Evolutionary conservation across 75 land plant species (phyloP).

Genomic region (Selaginella moellendorffii): DNA sequence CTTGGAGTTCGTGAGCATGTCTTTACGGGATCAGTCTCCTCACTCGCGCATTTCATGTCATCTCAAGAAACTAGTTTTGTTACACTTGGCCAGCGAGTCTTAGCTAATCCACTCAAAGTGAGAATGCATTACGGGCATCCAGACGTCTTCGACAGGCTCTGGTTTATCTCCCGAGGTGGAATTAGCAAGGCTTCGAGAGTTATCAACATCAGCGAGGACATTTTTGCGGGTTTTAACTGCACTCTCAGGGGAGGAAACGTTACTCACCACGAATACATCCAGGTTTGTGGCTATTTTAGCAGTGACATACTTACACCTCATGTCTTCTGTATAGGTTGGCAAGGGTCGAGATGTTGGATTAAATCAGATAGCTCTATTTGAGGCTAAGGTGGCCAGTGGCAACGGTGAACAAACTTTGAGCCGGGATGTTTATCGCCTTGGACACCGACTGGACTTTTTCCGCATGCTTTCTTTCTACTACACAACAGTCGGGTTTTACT

Average conservation of each 20-base stretch:
- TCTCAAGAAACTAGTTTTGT: constrained; percentile 94
- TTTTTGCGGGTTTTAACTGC: constrained; percentile 85
- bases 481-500: constrained; percentile 79
- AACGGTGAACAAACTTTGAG: constrained; percentile 88
- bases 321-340: constrained; percentile 18
- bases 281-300: constrained; percentile 13
- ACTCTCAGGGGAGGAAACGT: constrained; percentile 86
- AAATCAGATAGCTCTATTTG: constrained; percentile 81
- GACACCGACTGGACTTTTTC: constrained; percentile 80
- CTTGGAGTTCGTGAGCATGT: constrained; percentile 88
- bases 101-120: constrained; percentile 76
- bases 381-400: constrained; percentile 89
- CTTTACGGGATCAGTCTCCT: constrained; percentile 90
- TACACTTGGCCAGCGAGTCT: constrained; percentile 87
- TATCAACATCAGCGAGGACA: constrained; percentile 93
- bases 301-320: not conserved
- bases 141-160: constrained; percentile 89
- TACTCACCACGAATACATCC: constrained; percentile 93
- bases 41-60: constrained; percentile 97
- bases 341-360: constrained; percentile 94
- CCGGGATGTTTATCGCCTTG: constrained; percentile 79
- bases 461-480: constrained; percentile 85
- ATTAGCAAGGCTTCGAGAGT: constrained; percentile 86
- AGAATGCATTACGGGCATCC: constrained; percentile 99
- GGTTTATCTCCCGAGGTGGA: constrained; percentile 79